Base-by-base conservation (phyloP, 2,329 filamentous ascomycete species). In the Alternaria infectoria region DNA sequence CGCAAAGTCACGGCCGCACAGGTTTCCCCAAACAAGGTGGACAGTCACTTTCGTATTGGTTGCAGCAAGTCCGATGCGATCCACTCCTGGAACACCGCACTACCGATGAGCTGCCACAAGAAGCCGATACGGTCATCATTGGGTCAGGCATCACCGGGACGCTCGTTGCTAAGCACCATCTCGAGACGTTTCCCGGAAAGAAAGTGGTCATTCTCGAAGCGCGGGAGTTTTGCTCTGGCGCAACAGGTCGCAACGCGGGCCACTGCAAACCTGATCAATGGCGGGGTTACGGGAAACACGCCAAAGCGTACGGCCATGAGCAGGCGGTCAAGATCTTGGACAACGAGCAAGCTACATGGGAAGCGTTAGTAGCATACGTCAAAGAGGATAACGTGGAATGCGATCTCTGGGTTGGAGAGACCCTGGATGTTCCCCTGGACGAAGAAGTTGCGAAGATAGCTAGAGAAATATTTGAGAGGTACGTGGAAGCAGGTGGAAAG, bases 81-180 rank as follows among this genome's bases (percentile, higher is more conserved):
- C 68, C 73, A 7, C 45, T 75, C 3, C 32, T 75, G 8, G 64
- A 74, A 26, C 68, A 77, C 36, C 73, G 75, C 21, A 77, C 71
- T 15, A 79, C 79, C 6, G 44, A 69, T 10, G 55, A 69, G 1
- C 58, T 81, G 10, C 77, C 79, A 15, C 8, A 55, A 2, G 61
- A 70, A 17, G 71, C 68, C 26, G 74, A 81, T 61, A 78, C 77
- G 45, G 64, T 80, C 11, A 69, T 81, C 15, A 73, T 81, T 26
- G 77, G 79, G 6, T 76, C 74, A 9, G 78, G 79, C 23, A 66
- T 75, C 28, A 72, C 66, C 8, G 70, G 70, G 2, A 70, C 71
- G 9, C 54, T 73, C 1, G 59, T 72, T 11, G 62, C 72, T 2
- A 70, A 67, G 36, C 71, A 73, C 10, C 72, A 70, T 52, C 62